phyloP scores from a whole-genome alignment of 169 alveolate species.

The Toxoplasma gondii region DNA sequence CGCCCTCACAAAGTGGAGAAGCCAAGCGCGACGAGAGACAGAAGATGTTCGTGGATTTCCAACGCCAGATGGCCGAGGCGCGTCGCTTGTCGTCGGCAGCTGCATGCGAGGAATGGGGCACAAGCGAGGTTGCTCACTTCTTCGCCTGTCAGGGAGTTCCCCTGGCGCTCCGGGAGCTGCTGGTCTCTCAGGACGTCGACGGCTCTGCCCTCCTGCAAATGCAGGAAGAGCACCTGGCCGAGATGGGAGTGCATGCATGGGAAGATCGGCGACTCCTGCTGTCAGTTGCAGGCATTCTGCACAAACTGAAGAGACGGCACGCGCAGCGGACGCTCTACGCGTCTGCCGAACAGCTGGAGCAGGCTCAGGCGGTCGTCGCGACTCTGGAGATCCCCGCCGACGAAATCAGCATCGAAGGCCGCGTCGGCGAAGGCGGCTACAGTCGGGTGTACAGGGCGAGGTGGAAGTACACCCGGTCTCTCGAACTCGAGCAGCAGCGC shows the following conservation, averaged over 20 bases:
- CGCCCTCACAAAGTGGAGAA: background rate
- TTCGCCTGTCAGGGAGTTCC: conserved; percentile 67
- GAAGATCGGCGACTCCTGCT: conserved; percentile 68
- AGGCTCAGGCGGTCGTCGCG: background rate
- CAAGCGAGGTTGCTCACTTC: conserved; percentile 66
- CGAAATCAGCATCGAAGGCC: conserved; percentile 71
- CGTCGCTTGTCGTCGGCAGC: conserved; percentile 63
- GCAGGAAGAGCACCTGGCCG: conserved; percentile 64
- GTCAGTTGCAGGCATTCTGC: conserved; percentile 65
- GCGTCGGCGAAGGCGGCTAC: conserved; percentile 87
- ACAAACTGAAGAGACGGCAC: conserved; percentile 68
- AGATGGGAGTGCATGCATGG: conserved; percentile 68
- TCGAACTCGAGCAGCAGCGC: conserved; percentile 72
- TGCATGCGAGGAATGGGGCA: conserved; percentile 70
- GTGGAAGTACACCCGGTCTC: conserved; percentile 77
- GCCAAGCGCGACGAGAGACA: background rate
- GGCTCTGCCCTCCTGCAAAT: conserved; percentile 72
- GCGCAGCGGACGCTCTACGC: conserved; percentile 64
- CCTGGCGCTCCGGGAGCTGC: conserved; percentile 27
- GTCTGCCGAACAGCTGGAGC: conserved; percentile 50
- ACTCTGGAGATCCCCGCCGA: conserved; percentile 68
- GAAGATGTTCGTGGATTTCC: background rate
- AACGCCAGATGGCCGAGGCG: background rate
- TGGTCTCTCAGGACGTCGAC: conserved; percentile 69
- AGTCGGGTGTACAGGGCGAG: conserved; percentile 83